Evolutionary conservation across 2,329 filamentous ascomycete species (phyloP), one percentile per base, ranked within the genome.

Genomic region (Fusarium piperis): DNA sequence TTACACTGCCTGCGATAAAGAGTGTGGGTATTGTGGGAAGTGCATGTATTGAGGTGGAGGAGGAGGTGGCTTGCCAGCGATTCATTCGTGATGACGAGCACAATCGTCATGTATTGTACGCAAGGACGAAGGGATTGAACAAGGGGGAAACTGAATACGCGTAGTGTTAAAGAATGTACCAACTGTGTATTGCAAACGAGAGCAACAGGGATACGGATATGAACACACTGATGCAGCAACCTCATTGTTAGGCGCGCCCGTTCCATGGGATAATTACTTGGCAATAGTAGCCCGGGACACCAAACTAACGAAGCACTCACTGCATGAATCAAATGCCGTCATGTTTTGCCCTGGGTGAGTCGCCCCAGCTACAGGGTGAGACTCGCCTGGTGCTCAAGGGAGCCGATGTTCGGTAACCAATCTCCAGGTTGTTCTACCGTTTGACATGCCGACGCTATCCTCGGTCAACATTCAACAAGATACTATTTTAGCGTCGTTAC

Each of bases 1-100:
- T n/a, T 77, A 63, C 38, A 67, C 72, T 26, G 76, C 74, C 1
- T 79, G 78, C 51, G 74, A 78, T 64, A 38, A 41, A n/a, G 74
- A 78, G 56, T 79, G 78, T 39, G 75, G 74, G 26, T 79, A 79
- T 44, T 79, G 76, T 20, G 78, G 77, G 10, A 67, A 70, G 53
- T 78, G 77, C 30, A 41, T 35, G 16, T 74, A 67, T 15, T 72
- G 38, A 69, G 36, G 11, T 18, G 44, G 15, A 28, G 44, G 26
- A 48, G 26, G 12, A 30, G 6, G 16, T 20, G 26, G 26, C 16
- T 8, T 18, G 44, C 18, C 28, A 28, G 23, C 44, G 28, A 28
- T 48, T 48, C 10, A 2, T 28, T 48, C 5, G 10, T 51, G 26
- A 51, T 18, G 44, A 30, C 11, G 44, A 51, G 9, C 13, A 16